Evolutionary conservation across 768 basidiomycete species (phyloP), one percentile per base, ranked within the genome.

Genomic region (Kwoniella dendrophila): DNA sequence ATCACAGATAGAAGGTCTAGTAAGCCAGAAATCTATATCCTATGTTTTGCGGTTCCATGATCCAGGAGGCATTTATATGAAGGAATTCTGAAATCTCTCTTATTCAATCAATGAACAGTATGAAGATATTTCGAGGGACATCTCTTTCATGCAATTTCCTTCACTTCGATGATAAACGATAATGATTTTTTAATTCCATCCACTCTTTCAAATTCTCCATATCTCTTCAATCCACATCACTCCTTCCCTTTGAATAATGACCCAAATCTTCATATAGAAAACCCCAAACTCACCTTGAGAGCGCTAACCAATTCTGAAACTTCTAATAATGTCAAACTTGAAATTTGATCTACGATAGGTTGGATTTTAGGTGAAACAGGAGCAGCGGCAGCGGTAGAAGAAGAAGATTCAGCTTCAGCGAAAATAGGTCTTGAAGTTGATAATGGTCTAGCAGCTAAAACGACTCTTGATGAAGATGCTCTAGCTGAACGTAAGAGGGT

Each of bases 341-440:
- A 90, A 69, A 99, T 97, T 78, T 92, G 88, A 77, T 98, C 92
- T 27, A 99, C 96, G 73, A 99, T 88, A 62, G 85, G 85, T 50
- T 81, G 82, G 67, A 99, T 84, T 70, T 83, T 86, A 22, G 90
- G 69, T 22, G 74, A 73, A 22, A 73, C 51, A 30, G 70, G 64
- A 3, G 54, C 24, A 32, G 50, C 41, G 2, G 63, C 26, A 14
- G 43, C 22, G 24, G 54, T 45, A 12, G 61, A 33, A 2, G 56
- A 44, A 7, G 38, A 36, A 20, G 63, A 30, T 26, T 52, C 41
- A 22, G 59, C 59, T 38, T 61, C 59, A n/a, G 59, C 41, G 14
- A 56, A 33, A 22, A 48, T 16, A 10, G 45, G 53, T 44, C 60
- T 20, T 6, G 60, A 56, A 6, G 68, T 62, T 10, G 72, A 49